These are phyloP conservation scores for Phytophthora tentaculata DNA, from an alignment of 352 stramenopile genomes.

Conservation along the genomic window DNA sequence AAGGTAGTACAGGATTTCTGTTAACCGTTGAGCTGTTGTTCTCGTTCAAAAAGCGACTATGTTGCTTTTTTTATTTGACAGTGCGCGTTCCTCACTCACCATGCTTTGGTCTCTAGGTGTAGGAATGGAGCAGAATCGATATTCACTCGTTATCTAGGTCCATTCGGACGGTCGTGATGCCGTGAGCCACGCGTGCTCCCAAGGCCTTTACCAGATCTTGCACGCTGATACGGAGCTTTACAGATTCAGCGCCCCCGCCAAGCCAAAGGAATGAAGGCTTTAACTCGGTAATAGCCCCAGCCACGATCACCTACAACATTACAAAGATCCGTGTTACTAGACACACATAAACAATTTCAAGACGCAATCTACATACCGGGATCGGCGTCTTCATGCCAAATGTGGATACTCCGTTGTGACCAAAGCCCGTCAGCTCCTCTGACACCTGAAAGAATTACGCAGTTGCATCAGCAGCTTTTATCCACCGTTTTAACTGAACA, in stretches of 20 bases:
- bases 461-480: neutral
- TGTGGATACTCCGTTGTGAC: slow-evolving; percentile 84
- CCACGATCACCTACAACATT: slow-evolving; percentile 64
- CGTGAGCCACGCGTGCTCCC: slow-evolving; percentile 57
- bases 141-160: slow-evolving; percentile 34
- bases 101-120: neutral
- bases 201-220: slow-evolving; percentile 65
- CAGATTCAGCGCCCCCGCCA: slow-evolving; percentile 71
- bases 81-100: too few species aligned
- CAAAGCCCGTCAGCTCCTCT: slow-evolving; percentile 81
- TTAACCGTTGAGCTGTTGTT: too few species aligned
- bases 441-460: slow-evolving; percentile 48
- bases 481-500: neutral
- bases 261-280: slow-evolving; percentile 77
- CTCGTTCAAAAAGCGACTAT: too few species aligned
- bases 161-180: slow-evolving; percentile 60
- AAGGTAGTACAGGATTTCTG: too few species aligned
- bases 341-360: neutral
- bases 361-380: slow-evolving; percentile 42
- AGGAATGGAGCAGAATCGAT: neutral
- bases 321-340: neutral
- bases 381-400: slow-evolving; percentile 81
- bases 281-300: slow-evolving; percentile 58
- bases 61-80: too few species aligned
- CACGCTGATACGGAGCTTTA: slow-evolving; percentile 83